Conservation (phyloP, 345 rosid genomes). For the Fremontodendron californicum region DNA sequence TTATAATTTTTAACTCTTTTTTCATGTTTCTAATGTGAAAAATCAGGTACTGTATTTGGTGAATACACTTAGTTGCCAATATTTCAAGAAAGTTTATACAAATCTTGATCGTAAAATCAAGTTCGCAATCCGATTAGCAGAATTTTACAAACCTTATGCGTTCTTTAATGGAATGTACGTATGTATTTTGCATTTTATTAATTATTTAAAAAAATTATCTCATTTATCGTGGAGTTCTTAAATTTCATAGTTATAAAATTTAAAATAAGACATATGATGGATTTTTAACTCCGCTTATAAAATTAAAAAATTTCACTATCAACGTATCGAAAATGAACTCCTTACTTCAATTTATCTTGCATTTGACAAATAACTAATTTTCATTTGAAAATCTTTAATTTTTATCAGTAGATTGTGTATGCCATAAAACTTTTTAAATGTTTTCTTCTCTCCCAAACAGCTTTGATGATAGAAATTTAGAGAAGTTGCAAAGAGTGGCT, state of each 20-base stretch:
- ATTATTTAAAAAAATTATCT: too few relatives aligned
- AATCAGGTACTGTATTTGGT: not conserved
- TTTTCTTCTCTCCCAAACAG: not conserved
- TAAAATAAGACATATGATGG: too few relatives aligned
- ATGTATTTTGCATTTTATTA: not conserved
- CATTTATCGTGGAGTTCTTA: too few relatives aligned
- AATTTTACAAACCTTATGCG: not conserved
- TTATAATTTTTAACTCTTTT: not conserved
- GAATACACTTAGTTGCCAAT: not conserved
- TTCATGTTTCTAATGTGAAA: not conserved
- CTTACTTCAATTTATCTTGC: too few relatives aligned
- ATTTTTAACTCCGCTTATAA: too few relatives aligned
- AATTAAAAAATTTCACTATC: too few relatives aligned
- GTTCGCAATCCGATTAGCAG: not conserved
- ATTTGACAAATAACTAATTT: too few relatives aligned
- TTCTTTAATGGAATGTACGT: constrained; percentile 6
- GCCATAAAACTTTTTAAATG: not conserved
- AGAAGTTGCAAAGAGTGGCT: constrained; percentile 35
- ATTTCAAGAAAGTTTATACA: not conserved
- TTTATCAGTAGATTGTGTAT: not conserved
- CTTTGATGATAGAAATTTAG: constrained; percentile 46
- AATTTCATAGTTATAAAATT: too few relatives aligned
- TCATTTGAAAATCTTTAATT: not conserved
- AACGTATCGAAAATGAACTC: too few relatives aligned
- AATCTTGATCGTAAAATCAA: not conserved